A percentile compares a stretch with the other conserved stretches of the same genome.
Evolutionary conservation across 192 early-diverging fungal species (phyloP).

Genomic region (Coemansia javaensis): DNA sequence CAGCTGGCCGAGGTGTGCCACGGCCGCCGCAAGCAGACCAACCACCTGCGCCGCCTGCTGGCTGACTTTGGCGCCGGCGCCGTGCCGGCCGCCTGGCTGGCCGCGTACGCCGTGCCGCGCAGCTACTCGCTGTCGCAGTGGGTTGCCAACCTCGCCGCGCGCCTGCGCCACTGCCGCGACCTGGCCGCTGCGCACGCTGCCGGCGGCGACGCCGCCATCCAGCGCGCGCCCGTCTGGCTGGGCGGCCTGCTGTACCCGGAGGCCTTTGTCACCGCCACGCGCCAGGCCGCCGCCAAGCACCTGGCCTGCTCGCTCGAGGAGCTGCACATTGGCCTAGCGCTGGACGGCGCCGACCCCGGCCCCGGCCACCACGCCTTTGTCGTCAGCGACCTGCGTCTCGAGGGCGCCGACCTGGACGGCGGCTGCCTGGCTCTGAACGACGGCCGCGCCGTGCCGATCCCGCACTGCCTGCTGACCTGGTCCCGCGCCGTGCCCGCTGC

Average conservation of each 20-base stretch:
- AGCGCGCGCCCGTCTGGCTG: constrained; percentile 62
- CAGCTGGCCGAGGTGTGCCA: constrained; percentile 63
- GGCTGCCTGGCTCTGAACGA: constrained; percentile 35
- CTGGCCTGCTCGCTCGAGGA: constrained; percentile 78
- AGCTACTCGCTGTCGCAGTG: constrained; percentile 61
- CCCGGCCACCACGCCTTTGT: constrained; percentile 8
- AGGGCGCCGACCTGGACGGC: constrained; percentile 47
- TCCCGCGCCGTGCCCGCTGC: neutral
- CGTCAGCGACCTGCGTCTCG: constrained; percentile 39
- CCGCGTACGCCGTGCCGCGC: constrained; percentile 40
- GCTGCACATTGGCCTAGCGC: constrained; percentile 55
- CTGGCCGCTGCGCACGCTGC: constrained; percentile 33
- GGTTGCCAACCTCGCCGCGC: constrained; percentile 66
- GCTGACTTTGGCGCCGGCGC: constrained; percentile 62
- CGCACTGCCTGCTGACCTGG: constrained; percentile 40
- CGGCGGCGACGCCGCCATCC: constrained; percentile 7
- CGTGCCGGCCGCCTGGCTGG: constrained; percentile 64
- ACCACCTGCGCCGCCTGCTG: constrained; percentile 72
- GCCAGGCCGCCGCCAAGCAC: constrained; percentile 75
- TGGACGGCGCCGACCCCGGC: neutral
- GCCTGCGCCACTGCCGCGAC: constrained; percentile 59
- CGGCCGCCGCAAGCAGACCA: constrained; percentile 82
- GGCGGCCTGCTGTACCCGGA: constrained; percentile 86
- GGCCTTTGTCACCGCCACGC: constrained; percentile 86
- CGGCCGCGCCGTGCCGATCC: constrained; percentile 27